Conservation (phyloP, 129 eudicot species). For the Oenanthe sinensis region DNA sequence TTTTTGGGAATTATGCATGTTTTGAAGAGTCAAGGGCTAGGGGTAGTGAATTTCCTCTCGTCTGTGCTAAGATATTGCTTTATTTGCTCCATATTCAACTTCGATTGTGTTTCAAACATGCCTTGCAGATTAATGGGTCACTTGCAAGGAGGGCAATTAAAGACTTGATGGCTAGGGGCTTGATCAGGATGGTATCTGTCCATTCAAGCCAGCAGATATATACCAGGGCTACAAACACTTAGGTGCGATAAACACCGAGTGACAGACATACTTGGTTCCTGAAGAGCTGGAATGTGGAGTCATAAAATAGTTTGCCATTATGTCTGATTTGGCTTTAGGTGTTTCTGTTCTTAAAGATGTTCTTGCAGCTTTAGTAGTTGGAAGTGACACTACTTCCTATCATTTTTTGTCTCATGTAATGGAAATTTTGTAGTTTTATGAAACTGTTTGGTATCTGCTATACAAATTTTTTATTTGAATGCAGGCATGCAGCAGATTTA, state of each 20-base stretch:
- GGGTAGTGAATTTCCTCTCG: not conserved
- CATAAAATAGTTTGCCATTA: not conserved
- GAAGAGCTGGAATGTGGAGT: not conserved
- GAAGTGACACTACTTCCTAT: not conserved
- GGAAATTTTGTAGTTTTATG: not conserved
- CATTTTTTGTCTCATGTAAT: not conserved
- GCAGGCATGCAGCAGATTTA: not conserved
- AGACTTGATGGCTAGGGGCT: conserved; percentile 75
- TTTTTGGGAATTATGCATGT: not conserved
- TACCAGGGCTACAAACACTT: conserved; percentile 73
- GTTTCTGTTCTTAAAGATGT: not conserved
- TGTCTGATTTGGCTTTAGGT: not conserved
- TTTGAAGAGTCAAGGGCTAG: not conserved
- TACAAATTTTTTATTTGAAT: not conserved
- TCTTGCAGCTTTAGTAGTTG: not conserved
- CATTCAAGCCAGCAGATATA: conserved; percentile 73
- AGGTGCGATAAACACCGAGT: not conserved
- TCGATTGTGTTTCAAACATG: not conserved
- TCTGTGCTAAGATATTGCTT: not conserved
- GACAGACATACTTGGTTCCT: not conserved
- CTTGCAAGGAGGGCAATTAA: conserved; percentile 75
- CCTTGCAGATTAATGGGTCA: conserved; percentile 60
- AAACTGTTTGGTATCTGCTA: not conserved
- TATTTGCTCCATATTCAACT: not conserved
- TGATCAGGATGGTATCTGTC: conserved; percentile 61